These are phyloP conservation scores for Xylaria arbuscula DNA, from an alignment of 2,329 filamentous ascomycete genomes.

Conservation along the genomic window DNA sequence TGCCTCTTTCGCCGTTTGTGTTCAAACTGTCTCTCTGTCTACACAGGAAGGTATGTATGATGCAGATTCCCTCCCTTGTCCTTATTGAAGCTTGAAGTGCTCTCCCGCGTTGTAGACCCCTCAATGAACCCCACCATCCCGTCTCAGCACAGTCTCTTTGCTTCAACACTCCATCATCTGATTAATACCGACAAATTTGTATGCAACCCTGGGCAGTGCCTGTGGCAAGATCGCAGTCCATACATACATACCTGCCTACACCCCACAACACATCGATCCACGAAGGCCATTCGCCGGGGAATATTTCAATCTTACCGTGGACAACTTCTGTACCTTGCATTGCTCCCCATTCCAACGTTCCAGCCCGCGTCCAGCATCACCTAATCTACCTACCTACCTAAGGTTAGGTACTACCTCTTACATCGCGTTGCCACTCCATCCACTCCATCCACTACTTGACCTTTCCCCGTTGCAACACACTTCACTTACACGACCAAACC, in stretches of 20 bases:
- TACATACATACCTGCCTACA: slow-evolving; percentile 4
- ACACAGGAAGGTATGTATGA: slow-evolving; percentile 22
- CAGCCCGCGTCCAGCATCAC: not conserved
- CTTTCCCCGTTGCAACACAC: not conserved
- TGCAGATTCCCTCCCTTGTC: slow-evolving; percentile 1
- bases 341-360: not conserved
- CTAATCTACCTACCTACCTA: not conserved
- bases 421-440: not conserved
- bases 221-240: not conserved
- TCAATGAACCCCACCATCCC: slow-evolving; percentile 36
- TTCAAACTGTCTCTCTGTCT: not conserved
- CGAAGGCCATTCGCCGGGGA: slow-evolving; percentile 16
- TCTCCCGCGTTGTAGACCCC: slow-evolving; percentile 27
- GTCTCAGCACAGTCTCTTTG: slow-evolving; percentile 6
- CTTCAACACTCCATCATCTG: not conserved
- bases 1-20: not conserved
- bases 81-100: slow-evolving; percentile 1
- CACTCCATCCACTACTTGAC: not conserved
- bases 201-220: not conserved
- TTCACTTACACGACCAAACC: not conserved
- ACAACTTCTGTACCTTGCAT: slow-evolving; percentile 32
- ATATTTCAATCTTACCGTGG: slow-evolving; percentile 18
- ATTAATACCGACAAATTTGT: not conserved
- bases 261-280: slow-evolving; percentile 15
- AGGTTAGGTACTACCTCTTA: not conserved